phyloP scores from a whole-genome alignment of 306 rosid species.

The Vicia villosa region DNA sequence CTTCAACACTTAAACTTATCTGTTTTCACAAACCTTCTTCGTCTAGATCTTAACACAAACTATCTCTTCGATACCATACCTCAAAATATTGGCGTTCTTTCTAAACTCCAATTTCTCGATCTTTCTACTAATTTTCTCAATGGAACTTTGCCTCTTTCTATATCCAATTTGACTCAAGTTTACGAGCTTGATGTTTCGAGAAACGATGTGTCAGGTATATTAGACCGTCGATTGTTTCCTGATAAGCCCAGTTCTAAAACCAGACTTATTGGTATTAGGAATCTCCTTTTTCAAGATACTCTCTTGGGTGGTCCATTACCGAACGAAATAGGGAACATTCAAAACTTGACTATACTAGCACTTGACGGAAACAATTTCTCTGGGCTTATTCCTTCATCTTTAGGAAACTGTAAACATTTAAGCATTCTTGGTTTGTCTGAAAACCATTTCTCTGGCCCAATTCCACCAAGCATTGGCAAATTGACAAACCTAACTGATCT shows the following conservation, averaged over 20 bases:
- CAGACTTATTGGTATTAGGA: slow-evolving; percentile 44
- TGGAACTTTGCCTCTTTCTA: slow-evolving; percentile 57
- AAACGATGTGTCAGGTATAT: slow-evolving; percentile 46
- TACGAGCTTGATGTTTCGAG: slow-evolving; percentile 60
- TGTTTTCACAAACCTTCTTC: slow-evolving; percentile 55
- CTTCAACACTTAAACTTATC: slow-evolving; percentile 53
- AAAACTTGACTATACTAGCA: slow-evolving; percentile 43
- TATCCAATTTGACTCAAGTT: slow-evolving; percentile 55
- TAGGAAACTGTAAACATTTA: slow-evolving; percentile 52
- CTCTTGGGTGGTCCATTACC: slow-evolving; percentile 49
- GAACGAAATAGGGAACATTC: slow-evolving; percentile 58
- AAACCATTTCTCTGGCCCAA: slow-evolving; percentile 49
- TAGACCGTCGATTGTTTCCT: slow-evolving; percentile 56
- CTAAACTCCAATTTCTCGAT: slow-evolving; percentile 59
- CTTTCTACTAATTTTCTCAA: slow-evolving; percentile 52
- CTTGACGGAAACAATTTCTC: slow-evolving; percentile 42
- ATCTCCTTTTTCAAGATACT: slow-evolving; percentile 52
- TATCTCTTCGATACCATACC: slow-evolving; percentile 54
- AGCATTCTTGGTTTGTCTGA: slow-evolving; percentile 40
- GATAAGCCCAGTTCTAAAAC: slow-evolving; percentile 34
- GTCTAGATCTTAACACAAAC: slow-evolving; percentile 57
- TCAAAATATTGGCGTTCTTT: slow-evolving; percentile 44
- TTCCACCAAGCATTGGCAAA: slow-evolving; percentile 49
- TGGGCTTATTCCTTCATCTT: slow-evolving; percentile 54
- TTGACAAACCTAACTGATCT: slow-evolving; percentile 47